Evolutionary conservation across 192 early-diverging fungal species (phyloP).

Genomic region (Dispira simplex): DNA sequence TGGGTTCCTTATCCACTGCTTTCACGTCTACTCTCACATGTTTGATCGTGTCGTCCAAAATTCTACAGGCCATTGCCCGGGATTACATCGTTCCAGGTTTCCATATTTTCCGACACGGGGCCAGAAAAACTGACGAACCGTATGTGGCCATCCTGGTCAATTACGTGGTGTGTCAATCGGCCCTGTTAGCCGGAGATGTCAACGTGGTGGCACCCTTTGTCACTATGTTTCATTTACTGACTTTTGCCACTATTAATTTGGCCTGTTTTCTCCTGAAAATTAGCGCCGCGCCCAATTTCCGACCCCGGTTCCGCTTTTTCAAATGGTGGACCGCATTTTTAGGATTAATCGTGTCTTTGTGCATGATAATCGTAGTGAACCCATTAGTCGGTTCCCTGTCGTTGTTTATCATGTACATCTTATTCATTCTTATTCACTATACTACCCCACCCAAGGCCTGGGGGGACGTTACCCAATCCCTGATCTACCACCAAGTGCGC

Average conservation of each 20-base stretch:
- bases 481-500: conserved; percentile 59
- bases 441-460: conserved; percentile 47
- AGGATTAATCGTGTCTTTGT: conserved; percentile 32
- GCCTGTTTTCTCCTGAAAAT: conserved; percentile 49
- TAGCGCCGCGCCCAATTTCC: conserved; percentile 48
- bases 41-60: conserved; percentile 40
- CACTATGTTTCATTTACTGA: conserved; percentile 45
- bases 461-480: conserved; percentile 51
- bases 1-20: conserved; percentile 41
- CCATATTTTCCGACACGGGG: conserved; percentile 12
- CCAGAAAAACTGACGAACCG: conserved; percentile 22
- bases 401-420: conserved; percentile 28
- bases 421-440: conserved; percentile 50
- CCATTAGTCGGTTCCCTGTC: conserved; percentile 27
- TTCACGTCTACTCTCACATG: conserved; percentile 42
- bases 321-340: conserved; percentile 41
- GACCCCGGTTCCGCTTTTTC: conserved; percentile 51
- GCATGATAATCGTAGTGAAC: conserved; percentile 40
- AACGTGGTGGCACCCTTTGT: conserved; percentile 49
- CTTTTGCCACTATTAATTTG: conserved; percentile 44
- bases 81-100: conserved; percentile 39
- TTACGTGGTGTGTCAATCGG: conserved; percentile 33
- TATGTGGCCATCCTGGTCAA: conserved; percentile 23
- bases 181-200: conserved; percentile 39
- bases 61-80: conserved; percentile 47